Evolutionary conservation across 1,139 yeast species (phyloP).

Genomic region (Trichomonascaceae sp.): DNA sequence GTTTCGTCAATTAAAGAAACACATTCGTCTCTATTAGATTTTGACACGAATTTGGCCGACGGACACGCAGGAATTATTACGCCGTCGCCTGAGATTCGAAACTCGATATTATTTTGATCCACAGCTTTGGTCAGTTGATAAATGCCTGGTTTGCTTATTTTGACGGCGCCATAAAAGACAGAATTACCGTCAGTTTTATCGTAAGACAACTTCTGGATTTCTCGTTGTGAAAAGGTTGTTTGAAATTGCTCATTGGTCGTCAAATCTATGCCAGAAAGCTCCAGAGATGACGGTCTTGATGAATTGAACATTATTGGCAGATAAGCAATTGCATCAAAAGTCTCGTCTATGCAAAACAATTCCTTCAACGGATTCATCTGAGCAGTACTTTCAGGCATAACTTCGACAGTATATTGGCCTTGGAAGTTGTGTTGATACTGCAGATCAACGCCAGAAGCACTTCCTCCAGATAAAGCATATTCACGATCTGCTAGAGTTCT

Average conservation of each 20-base stretch:
- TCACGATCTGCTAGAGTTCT: constrained; percentile 51
- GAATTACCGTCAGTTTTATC: not conserved
- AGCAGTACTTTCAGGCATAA: constrained; percentile 88
- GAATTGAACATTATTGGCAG: constrained; percentile 82
- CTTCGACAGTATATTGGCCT: constrained; percentile 81
- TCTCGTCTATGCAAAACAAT: constrained; percentile 54
- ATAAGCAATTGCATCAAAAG: constrained; percentile 26
- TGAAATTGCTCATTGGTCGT: constrained; percentile 41
- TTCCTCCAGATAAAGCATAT: constrained; percentile 58
- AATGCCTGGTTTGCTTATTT: constrained; percentile 51
- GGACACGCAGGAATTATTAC: constrained; percentile 77
- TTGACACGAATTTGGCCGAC: constrained; percentile 42
- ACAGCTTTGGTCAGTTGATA: constrained; percentile 62
- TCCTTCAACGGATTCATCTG: constrained; percentile 68
- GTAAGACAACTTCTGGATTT: not conserved
- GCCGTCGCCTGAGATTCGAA: constrained; percentile 59
- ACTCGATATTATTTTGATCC: constrained; percentile 58
- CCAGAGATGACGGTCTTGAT: constrained; percentile 65
- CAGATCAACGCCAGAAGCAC: constrained; percentile 48
- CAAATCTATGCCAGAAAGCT: constrained; percentile 57
- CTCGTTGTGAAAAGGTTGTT: not conserved
- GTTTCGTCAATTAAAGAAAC: constrained; percentile 53
- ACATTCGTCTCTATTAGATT: constrained; percentile 46
- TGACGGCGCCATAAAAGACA: constrained; percentile 3
- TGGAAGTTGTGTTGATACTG: constrained; percentile 38